phyloP scores from a whole-genome alignment of 306 rosid genomes.

The Trifolium pratense region DNA sequence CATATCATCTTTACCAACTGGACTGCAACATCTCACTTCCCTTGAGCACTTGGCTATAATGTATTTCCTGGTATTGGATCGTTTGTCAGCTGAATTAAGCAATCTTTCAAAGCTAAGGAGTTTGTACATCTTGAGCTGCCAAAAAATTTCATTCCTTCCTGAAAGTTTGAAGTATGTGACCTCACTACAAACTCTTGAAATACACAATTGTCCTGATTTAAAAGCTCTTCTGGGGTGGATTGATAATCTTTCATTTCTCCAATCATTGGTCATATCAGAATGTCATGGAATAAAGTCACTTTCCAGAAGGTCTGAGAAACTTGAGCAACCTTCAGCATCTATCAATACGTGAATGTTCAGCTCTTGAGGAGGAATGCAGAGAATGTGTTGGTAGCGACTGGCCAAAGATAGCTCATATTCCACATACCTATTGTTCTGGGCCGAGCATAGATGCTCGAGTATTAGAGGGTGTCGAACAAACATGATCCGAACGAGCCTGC shows the following conservation, averaged over 20 bases:
- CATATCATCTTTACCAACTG: not conserved
- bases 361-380: not conserved
- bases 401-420: not conserved
- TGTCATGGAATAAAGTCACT: not conserved
- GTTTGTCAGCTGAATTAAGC: not conserved
- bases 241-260: not conserved
- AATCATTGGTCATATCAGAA: not conserved
- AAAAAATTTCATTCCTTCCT: not conserved
- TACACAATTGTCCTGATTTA: not conserved
- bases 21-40: not conserved
- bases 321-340: not conserved
- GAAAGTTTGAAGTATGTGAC: not conserved
- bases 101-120: not conserved
- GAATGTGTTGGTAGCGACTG: not conserved
- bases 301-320: not conserved
- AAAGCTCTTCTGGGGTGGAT: not conserved
- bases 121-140: not conserved
- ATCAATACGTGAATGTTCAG: not conserved
- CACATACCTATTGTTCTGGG: no score
- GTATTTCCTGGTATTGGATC: not conserved
- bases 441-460: no score
- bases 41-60: not conserved
- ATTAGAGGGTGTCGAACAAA: no score
- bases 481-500: no score
- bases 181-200: not conserved